A percentile compares a stretch with the other conserved stretches of the same genome.
phyloP scores from a whole-genome alignment of 371 early-diverging fungal species.

The Rhizopus arrhizus region DNA sequence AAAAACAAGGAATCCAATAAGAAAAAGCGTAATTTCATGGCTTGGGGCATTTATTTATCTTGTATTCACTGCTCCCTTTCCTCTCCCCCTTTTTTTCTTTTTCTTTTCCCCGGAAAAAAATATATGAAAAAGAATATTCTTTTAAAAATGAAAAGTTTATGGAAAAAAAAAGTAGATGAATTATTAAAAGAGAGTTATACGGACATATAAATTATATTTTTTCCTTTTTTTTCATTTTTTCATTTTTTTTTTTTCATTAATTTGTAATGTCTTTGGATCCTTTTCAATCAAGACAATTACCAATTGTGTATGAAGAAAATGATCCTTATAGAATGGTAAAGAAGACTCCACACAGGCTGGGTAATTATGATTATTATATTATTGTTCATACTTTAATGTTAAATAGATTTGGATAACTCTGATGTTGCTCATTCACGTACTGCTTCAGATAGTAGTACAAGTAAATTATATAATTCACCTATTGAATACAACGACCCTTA shows the following conservation, averaged over 20 bases:
- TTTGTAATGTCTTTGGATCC: background rate
- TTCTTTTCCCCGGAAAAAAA: too few species aligned
- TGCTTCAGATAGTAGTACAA: slow-evolving; percentile 49
- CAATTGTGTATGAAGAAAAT: slow-evolving; percentile 26
- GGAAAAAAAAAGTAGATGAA: too few species aligned
- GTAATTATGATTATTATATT: slow-evolving; percentile 1
- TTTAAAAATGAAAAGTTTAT: background rate
- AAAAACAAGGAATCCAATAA: too few species aligned
- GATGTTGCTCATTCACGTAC: slow-evolving; percentile 37
- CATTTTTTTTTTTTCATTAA: too few species aligned
- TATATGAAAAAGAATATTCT: background rate
- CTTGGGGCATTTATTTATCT: too few species aligned
- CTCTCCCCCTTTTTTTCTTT: background rate
- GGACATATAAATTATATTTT: too few species aligned
- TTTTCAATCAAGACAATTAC: slow-evolving; percentile 1
- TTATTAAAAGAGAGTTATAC: too few species aligned
- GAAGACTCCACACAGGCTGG: slow-evolving; percentile 13
- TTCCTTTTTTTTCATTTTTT: too few species aligned
- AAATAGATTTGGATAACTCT: slow-evolving; percentile 6
- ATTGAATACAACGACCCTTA: slow-evolving; percentile 38
- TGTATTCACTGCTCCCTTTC: background rate
- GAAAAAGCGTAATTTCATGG: too few species aligned
- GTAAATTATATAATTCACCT: slow-evolving; percentile 24
- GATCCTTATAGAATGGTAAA: slow-evolving; percentile 27
- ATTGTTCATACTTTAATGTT: background rate